Evolutionary conservation across 257 asterid genomes (phyloP).

Genomic region (Knoxia roxburghii): DNA sequence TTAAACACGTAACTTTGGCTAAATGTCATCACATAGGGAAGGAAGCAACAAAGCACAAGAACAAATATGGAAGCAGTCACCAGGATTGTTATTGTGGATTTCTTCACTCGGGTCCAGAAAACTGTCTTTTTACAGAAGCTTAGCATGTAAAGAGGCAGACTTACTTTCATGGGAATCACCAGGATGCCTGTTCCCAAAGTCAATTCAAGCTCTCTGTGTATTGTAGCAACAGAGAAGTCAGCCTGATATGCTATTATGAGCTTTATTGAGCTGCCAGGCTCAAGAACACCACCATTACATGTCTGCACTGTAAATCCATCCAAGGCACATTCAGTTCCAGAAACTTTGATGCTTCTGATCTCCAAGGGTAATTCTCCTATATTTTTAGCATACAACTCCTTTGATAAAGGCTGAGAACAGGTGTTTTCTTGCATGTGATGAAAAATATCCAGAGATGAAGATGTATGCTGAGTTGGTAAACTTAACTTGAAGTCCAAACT

Average conservation of each 20-base stretch:
- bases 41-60: slow-evolving; percentile 37
- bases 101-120: slow-evolving; percentile 55
- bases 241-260: slow-evolving; percentile 53
- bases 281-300: slow-evolving; percentile 62
- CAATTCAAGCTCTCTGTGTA: slow-evolving; percentile 74
- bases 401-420: slow-evolving; percentile 52
- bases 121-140: slow-evolving; percentile 54
- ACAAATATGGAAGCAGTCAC: slow-evolving; percentile 36
- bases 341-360: slow-evolving; percentile 48
- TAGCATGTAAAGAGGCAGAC: slow-evolving; percentile 48
- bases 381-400: slow-evolving; percentile 73
- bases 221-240: slow-evolving; percentile 57
- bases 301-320: slow-evolving; percentile 62
- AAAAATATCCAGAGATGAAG: slow-evolving; percentile 35
- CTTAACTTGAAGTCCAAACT: slow-evolving; percentile 60
- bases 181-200: slow-evolving; percentile 52
- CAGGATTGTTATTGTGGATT: slow-evolving; percentile 28
- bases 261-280: slow-evolving; percentile 67
- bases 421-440: slow-evolving; percentile 27
- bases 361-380: slow-evolving; percentile 74
- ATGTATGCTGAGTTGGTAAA: slow-evolving; percentile 30
- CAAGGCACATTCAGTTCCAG: slow-evolving; percentile 71
- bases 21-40: slow-evolving; percentile 31
- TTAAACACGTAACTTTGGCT: slow-evolving; percentile 28
- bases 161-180: slow-evolving; percentile 86